Base-by-base conservation (phyloP, 1,284 basidiomycete genomes). In the Anthracocystis setariae region DNA sequence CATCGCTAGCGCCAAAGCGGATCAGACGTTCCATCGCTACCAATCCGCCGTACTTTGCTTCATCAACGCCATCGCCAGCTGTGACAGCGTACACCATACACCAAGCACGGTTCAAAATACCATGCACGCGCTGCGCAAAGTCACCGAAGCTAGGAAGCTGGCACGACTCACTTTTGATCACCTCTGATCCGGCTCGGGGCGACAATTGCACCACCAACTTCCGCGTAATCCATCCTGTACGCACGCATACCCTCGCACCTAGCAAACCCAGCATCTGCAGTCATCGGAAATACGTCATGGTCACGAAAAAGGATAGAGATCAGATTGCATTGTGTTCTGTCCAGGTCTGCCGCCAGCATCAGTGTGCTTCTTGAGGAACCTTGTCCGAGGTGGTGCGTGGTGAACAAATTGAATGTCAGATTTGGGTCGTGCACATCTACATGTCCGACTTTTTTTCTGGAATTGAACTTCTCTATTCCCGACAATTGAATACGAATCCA, bases 31-130 rank as follows among this genome's bases (percentile, higher is more conserved):
- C 20, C 38, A 56, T 23, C 48, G 59, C 12, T 62, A 68, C 46
- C 65, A 58, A 29, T 51, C 49, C 23, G 58, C 65, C 5, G 58
- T 59, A 46, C 54, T 68, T 17, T 60, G 56, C 50, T 62, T 68
- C 21, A 57, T 58, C 49, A 68, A 68, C 27, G 65, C 59, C 8
- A 38, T 42, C 0, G 54, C 65, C 40, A 68, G 44, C 20, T 68
- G 65, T 43, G 65, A 68, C 27, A 68, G 40, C 35, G 46, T 39
- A 7, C 49, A 32, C 17, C 38, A 46, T 37, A 68, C 65, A 18
- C 50, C 65, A 3, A 46, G 46, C 12, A 56, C 49, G n/a, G 65
- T 68, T 21, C 58, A 62, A 42, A 42, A 52, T 17, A 42, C 55
- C 17, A 57, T 61, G 53, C 48, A 45, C 32, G 37, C 46, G 23